Base-by-base conservation (phyloP, 768 basidiomycete species). In the Pholiota molesta region DNA sequence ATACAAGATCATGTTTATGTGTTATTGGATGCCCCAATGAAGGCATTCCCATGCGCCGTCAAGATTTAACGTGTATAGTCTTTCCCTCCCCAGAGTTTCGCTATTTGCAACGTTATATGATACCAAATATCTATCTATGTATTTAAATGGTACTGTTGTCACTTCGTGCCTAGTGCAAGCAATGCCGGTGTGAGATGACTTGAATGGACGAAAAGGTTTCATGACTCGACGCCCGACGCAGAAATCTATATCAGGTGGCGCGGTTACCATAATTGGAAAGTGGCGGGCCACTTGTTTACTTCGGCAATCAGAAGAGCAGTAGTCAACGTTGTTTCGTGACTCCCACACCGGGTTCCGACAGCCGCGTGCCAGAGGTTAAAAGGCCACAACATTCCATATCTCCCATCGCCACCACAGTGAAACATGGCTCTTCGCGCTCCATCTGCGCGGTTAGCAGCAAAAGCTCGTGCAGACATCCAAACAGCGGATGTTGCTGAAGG, bases 21-120 rank as follows among this genome's bases (percentile, higher is more conserved):
- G n/a, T 19, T 54, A 17, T 33, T 64, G 21, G 67, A 68, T 59
- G 26, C 44, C 3, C 39, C 67, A 5, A 64, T 68, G 58, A 66
- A 61, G 44, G 42, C 23, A 39, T 60, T 62, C 23, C 65, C 62
- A 10, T 64, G 62, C 39, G 40, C 65, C 17, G 67, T 66, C 26
- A 60, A 54, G 33, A 66, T 68, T 21, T 68, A 31, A 57, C 17
- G 42, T 17, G 19, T 2, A 21, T n/a, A 40, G 13, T n/a, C 39
- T 40, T 40, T 16, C 16, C 16, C 3, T 2, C 5, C 5, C 3
- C 8, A 4, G 26, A 26, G 26, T 40, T 11, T 40, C 13, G 1
- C 16, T 21, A 44, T 19, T 44, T 44, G 17, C 17, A 13, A 44
- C 7, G 17, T 44, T 19, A 21, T 9, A 2, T 21, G 19, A n/a